Percentiles rank a stretch among this genome's conserved stretches.
These are phyloP conservation scores for Salix arbutifolia DNA, from an alignment of 345 rosid genomes.

Conservation along the genomic window DNA sequence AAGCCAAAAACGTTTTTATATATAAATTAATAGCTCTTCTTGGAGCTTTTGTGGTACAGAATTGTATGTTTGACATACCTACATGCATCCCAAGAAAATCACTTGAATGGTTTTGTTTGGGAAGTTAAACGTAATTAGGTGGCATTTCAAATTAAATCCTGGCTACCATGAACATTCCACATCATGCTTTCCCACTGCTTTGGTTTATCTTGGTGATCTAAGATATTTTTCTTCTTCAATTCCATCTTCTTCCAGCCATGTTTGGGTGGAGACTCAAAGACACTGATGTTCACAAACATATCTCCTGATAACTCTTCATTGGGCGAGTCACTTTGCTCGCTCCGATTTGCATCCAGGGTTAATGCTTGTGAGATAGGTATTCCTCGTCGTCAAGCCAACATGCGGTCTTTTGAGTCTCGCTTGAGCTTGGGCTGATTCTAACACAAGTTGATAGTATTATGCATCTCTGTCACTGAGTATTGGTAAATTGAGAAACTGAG, in stretches of 20 bases:
- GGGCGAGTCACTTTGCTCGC: constrained; percentile 32
- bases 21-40: neutral
- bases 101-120: neutral
- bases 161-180: neutral
- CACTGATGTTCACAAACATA: constrained; percentile 31
- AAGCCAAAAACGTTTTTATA: neutral
- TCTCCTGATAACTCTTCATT: constrained; percentile 22
- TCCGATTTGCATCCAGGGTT: constrained; percentile 33
- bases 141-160: neutral
- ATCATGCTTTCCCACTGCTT: neutral
- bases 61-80: neutral
- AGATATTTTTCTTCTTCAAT: neutral
- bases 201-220: neutral
- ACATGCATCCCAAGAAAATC: neutral
- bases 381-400: constrained; percentile 28
- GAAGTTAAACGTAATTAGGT: neutral
- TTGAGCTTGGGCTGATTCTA: constrained; percentile 25
- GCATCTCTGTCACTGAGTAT: constrained; percentile 22
- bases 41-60: neutral
- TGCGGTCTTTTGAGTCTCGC: constrained; percentile 27
- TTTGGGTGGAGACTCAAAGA: constrained; percentile 36
- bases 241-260: constrained; percentile 25
- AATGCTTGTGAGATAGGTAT: constrained; percentile 35
- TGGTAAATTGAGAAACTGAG: constrained; percentile 14
- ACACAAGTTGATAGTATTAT: constrained; percentile 1